Percentiles rank a stretch among this genome's conserved stretches.
Conservation (phyloP, 208 protist species). For the Acanthamoeba royreba region DNA sequence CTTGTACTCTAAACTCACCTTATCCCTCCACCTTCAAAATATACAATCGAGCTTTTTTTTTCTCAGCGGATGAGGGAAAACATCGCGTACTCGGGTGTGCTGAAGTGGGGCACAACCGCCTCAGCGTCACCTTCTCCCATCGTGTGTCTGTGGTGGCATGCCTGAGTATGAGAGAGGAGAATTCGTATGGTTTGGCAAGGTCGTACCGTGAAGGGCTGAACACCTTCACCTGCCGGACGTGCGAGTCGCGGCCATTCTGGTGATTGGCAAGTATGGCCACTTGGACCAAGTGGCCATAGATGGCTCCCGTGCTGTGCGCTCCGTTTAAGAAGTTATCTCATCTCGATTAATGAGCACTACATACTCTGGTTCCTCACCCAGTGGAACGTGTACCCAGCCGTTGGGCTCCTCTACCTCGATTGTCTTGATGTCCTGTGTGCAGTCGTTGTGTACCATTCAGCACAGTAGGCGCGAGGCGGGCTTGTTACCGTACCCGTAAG, state of each 20-base stretch:
- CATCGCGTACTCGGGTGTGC: background rate
- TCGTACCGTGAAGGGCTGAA: conserved; percentile 57
- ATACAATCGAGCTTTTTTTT: too few relatives aligned
- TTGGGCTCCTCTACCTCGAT: conserved; percentile 72
- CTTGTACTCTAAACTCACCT: too few relatives aligned
- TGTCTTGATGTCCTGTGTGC: conserved; percentile 62
- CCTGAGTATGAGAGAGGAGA: background rate
- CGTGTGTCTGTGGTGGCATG: background rate
- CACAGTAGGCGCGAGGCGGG: background rate
- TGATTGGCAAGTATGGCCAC: conserved; percentile 78
- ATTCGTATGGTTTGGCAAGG: background rate
- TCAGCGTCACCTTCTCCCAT: background rate
- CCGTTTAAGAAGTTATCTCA: background rate
- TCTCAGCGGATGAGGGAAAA: background rate
- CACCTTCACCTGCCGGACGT: conserved; percentile 82
- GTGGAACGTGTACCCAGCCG: conserved; percentile 77
- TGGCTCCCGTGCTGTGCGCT: background rate
- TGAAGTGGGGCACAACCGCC: background rate
- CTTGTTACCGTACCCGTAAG: conserved; percentile 42
- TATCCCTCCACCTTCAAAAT: too few relatives aligned
- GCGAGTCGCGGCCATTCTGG: conserved; percentile 85
- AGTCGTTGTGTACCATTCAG: background rate
- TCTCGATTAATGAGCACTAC: too few relatives aligned
- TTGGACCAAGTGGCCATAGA: conserved; percentile 73
- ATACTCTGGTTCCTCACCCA: background rate